Evolutionary conservation across 306 rosid genomes (phyloP), one percentile per base, ranked within the genome.

Genomic region (Vigna reflexopilosa): DNA sequence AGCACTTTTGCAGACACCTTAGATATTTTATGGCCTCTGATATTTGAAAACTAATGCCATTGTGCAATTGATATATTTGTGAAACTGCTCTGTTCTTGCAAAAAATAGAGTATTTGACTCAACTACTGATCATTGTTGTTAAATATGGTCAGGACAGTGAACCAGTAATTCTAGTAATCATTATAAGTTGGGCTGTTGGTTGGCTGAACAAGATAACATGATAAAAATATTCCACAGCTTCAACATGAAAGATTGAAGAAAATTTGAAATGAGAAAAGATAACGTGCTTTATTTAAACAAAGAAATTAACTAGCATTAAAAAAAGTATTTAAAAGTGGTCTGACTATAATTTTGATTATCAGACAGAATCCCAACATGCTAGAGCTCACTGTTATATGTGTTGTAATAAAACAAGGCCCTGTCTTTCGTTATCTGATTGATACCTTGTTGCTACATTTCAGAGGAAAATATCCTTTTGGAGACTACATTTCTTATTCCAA

Each of bases 391-490:
- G 64, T 32, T 24, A 12, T 16, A 57, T 11, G 1, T 61, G 14
- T 14, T 61, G 67, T 61, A 26, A 61, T 61, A 30, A 61, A 61
- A 58, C 42, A 26, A 7, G 19, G 40, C 28, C 10, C 19, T 15
- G 44, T 67, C 36, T 47, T 70, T 58, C 72, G 40, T 66, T 51
- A 44, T 79, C 89, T 75, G 32, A 88, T 56, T 51, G 32, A 72
- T 47, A 45, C 38, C 44, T 72, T 48, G 67, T 77, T 77, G 45
- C 40, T 85, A 34, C n/a, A 78, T 83, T 90, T 73, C 93, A 91
- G 98, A 86, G 88, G 90, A 11, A 88, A 80, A 81, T 95, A 86
- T 74, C 98, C 98, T 72, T 95, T 95, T 45, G 93, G 89, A 75
- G 93, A 93, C 65, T 95, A 88, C 84, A 91, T 92, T 73, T 86